These are phyloP conservation scores for Elongisporangium anandrum DNA, from an alignment of 352 stramenopile species.

Conservation along the genomic window DNA sequence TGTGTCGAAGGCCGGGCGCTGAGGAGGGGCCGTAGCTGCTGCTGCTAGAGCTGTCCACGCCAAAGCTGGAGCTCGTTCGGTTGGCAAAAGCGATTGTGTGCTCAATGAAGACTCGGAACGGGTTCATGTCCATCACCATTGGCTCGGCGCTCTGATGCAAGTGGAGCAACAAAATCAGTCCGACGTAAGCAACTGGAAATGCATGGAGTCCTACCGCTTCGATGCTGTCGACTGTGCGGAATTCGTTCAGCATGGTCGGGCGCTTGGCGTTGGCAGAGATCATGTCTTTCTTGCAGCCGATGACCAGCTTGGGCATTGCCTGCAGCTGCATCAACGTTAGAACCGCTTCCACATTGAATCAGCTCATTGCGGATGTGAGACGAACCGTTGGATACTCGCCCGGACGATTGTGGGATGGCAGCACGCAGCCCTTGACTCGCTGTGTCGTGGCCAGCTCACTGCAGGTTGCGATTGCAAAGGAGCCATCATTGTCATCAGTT, in stretches of 20 bases:
- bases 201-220: slow-evolving; percentile 34
- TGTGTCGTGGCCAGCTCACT: slow-evolving; percentile 46
- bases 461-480: background rate
- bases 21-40: slow-evolving; percentile 4
- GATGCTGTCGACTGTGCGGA: slow-evolving; percentile 45
- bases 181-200: no score
- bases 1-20: slow-evolving; percentile 34
- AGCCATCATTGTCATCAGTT: slow-evolving; percentile 13
- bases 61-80: slow-evolving; percentile 8
- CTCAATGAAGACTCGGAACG: slow-evolving; percentile 62
- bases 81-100: slow-evolving; percentile 58
- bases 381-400: slow-evolving; percentile 36
- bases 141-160: slow-evolving; percentile 45
- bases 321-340: slow-evolving; percentile 19
- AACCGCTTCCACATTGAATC: background rate
- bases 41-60: slow-evolving; percentile 9
- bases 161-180: no score
- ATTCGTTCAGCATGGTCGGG: slow-evolving; percentile 22
- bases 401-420: slow-evolving; percentile 23
- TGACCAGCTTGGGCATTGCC: slow-evolving; percentile 62
- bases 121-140: slow-evolving; percentile 40
- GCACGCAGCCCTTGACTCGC: slow-evolving; percentile 47
- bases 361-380: background rate
- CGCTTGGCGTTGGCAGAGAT: slow-evolving; percentile 27
- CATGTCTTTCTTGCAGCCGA: slow-evolving; percentile 80